phyloP scores from a whole-genome alignment of 345 rosid genomes.

The Camelina neglecta region DNA sequence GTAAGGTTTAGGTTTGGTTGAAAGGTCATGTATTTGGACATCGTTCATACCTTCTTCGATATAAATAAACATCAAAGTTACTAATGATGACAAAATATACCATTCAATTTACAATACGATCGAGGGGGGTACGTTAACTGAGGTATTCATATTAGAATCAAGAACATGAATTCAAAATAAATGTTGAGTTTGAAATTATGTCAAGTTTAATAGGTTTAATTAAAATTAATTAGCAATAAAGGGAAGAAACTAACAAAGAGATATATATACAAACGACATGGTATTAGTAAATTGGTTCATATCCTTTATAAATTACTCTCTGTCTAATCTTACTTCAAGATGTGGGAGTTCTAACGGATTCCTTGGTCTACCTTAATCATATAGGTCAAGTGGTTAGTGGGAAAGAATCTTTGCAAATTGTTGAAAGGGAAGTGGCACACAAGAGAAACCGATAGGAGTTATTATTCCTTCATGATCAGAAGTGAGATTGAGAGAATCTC shows the following conservation, averaged over 20 bases:
- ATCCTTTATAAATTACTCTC: background rate
- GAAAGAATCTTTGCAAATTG: constrained; percentile 32
- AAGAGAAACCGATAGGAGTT: constrained; percentile 6
- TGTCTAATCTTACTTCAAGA: background rate
- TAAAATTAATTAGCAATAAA: background rate
- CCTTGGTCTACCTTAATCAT: constrained; percentile 9
- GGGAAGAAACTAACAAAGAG: too few species aligned
- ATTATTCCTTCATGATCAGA: constrained; percentile 39
- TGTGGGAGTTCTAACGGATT: background rate
- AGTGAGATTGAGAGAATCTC: constrained; percentile 41
- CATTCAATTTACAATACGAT: background rate
- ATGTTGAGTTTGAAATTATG: background rate
- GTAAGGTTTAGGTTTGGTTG: background rate
- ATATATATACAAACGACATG: too few species aligned
- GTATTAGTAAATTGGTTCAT: background rate
- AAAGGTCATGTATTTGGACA: background rate
- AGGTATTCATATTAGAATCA: background rate
- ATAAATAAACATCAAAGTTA: background rate
- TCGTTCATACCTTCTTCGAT: background rate
- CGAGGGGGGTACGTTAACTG: background rate
- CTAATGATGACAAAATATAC: background rate
- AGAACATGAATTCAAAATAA: background rate
- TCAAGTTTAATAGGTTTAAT: background rate
- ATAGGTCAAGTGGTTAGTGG: constrained; percentile 8
- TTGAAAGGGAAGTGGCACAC: constrained; percentile 20